A percentile compares a stretch with the other conserved stretches of the same genome.
Conservation (phyloP, 208 protist genomes). For the Leishmania major region DNA sequence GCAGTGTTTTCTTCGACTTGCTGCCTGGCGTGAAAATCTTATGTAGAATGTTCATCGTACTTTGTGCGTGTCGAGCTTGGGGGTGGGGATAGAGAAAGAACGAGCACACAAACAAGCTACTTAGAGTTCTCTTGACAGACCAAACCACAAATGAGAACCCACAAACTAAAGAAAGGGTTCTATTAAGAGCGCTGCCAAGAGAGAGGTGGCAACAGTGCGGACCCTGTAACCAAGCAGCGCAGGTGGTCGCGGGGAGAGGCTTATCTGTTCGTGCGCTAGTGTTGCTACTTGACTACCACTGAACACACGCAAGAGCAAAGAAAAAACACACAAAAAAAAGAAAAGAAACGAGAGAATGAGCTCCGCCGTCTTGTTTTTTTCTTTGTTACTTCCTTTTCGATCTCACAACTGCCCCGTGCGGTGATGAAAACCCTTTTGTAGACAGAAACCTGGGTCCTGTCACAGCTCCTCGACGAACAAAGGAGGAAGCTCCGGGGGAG, state of each 20-base stretch:
- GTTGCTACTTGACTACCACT: not conserved
- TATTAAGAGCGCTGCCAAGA: not conserved
- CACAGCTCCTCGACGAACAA: not conserved
- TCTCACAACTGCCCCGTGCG: not conserved
- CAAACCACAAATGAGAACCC: not conserved
- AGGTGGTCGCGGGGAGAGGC: not conserved
- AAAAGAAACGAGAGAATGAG: not conserved
- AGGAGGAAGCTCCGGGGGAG: not conserved
- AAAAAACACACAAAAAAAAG: not conserved
- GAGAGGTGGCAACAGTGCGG: not conserved
- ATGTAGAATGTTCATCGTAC: conserved; percentile 26
- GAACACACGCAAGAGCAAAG: not conserved
- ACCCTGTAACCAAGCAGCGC: not conserved
- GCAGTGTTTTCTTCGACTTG: conserved; percentile 21
- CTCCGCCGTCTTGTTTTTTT: not conserved
- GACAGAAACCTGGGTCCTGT: not conserved
- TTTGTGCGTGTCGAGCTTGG: not conserved
- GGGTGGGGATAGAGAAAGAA: not conserved
- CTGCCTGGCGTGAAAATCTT: conserved; percentile 35
- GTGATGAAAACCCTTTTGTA: not conserved
- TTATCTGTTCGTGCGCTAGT: not conserved
- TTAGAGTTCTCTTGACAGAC: not conserved
- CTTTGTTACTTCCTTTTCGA: not conserved
- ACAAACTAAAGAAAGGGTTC: not conserved
- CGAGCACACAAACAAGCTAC: not conserved